These are phyloP conservation scores for Boechera retrofracta DNA, from an alignment of 345 rosid genomes.

Conservation along the genomic window DNA sequence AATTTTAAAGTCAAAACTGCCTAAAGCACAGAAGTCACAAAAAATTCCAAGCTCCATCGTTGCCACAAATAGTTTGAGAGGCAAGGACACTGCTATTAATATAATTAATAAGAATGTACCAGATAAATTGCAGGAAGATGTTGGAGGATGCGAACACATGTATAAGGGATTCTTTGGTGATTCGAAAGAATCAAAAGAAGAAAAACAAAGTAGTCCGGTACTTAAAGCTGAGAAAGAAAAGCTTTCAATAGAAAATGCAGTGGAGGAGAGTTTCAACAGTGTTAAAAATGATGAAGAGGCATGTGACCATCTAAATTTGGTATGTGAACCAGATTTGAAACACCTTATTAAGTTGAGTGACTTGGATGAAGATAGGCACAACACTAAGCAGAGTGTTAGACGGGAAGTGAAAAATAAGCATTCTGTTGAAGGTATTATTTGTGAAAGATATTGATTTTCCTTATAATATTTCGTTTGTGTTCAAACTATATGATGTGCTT, in stretches of 20 bases:
- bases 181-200: constrained; percentile 48
- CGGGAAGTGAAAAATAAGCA: constrained; percentile 51
- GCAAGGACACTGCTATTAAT: constrained; percentile 49
- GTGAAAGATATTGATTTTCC: constrained; percentile 27
- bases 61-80: constrained; percentile 53
- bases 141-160: constrained; percentile 56
- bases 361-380: constrained; percentile 49
- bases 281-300: constrained; percentile 48
- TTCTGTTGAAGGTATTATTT: constrained; percentile 73
- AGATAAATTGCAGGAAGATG: constrained; percentile 53
- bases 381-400: constrained; percentile 59
- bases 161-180: constrained; percentile 48
- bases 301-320: constrained; percentile 47
- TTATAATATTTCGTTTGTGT: constrained; percentile 6
- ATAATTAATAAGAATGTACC: constrained; percentile 51
- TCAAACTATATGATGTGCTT: constrained; percentile 33
- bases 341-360: constrained; percentile 51
- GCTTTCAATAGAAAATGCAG: constrained; percentile 28
- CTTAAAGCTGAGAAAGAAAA: constrained; percentile 40
- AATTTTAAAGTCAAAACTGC: constrained; percentile 43
- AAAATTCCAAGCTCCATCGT: constrained; percentile 37
- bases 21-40: constrained; percentile 44
- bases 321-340: constrained; percentile 54
- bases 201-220: constrained; percentile 32
- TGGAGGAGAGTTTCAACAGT: constrained; percentile 29